Evolutionary conservation across 2,329 filamentous ascomycete species (phyloP), one percentile per base, ranked within the genome.

Genomic region (Microsporum ferrugineum): DNA sequence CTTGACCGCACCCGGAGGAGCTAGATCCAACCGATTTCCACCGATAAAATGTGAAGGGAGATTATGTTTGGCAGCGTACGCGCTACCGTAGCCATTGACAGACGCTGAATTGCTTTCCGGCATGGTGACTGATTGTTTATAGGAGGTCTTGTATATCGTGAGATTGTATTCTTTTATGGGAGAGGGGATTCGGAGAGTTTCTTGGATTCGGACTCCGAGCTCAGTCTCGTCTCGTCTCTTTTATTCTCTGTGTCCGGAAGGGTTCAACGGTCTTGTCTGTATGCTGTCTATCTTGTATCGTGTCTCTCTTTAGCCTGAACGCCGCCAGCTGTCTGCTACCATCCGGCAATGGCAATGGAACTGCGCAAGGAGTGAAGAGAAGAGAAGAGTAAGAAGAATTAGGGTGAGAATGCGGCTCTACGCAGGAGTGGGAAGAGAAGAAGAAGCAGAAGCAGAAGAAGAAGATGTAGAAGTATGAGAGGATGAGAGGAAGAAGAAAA

Each of bases 41-140:
- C 94, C 94, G 75, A 97, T 95, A 78, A 97, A 99, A 80, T 99
- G 94, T 76, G 90, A 82, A 65, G 91, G 85, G 65, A 99, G 77
- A 67, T 88, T 86, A 80, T 89, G 85, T 78, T 88, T 90, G 68
- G 90, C 86, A 66, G 90, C 84, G 73, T 88, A 91, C 61, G 87
- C 85, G 71, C 82, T 82, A 61, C 77, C 75, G 59, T 77, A 73
- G 71, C 81, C 82, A 70, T 84, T 84, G 66, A 75, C 70, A 51
- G 66, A 61, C 34, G 55, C 27, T 47, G 67, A 57, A 66, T 76
- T 76, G 63, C 71, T 65, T 61, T 71, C 69, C 64, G 70, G 69
- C 76, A 78, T 78, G 68, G 65, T 75, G 68, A 63, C n/a, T 36
- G 31, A 34, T 64, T 60, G 58, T 60, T 58, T 58, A 47, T 43